phyloP scores from a whole-genome alignment of 2,329 filamentous ascomycete genomes.

The Alternaria rosae region DNA sequence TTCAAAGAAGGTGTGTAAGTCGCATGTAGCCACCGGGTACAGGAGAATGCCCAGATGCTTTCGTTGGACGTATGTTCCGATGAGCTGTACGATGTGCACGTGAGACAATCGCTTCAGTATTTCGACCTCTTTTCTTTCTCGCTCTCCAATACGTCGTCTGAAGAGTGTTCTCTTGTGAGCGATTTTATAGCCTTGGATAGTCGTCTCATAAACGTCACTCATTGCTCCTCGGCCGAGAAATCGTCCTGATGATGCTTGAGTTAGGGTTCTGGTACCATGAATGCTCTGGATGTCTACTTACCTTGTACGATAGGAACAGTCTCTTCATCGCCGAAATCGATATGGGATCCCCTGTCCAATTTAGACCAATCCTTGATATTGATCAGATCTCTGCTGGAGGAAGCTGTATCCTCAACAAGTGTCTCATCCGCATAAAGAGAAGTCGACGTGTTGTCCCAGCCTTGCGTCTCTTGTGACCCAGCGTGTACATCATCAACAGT shows the following conservation, averaged over 20 bases:
- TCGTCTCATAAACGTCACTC: neutral
- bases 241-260: neutral
- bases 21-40: constrained; percentile 28
- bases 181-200: neutral
- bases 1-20: constrained; percentile 29
- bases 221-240: neutral
- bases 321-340: neutral
- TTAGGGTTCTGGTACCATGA: neutral
- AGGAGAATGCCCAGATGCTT: constrained; percentile 18
- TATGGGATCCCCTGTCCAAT: neutral
- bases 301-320: neutral
- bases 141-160: neutral
- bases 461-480: neutral
- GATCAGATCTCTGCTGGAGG: neutral
- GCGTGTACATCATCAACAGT: neutral
- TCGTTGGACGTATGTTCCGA: neutral
- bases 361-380: neutral
- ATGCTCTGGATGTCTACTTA: neutral
- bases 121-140: neutral
- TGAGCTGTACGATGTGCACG: neutral
- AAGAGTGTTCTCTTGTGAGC: neutral
- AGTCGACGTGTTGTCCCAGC: neutral
- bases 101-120: neutral
- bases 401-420: neutral
- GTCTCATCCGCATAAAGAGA: neutral